Conservation (phyloP, 768 basidiomycete genomes). For the Suillus plorans region DNA sequence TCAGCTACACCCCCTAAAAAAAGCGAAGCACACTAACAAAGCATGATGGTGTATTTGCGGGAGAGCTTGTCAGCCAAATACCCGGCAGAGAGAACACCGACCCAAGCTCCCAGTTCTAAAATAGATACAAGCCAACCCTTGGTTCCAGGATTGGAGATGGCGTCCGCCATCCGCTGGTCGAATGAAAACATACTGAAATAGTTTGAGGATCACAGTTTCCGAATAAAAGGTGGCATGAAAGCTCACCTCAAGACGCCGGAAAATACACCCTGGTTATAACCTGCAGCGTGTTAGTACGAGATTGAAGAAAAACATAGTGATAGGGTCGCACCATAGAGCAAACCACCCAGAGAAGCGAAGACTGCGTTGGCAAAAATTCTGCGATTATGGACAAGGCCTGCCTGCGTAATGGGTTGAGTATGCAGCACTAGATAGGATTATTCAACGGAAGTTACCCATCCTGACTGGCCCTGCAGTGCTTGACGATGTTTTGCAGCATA, state of each 20-base stretch:
- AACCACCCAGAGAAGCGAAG: conserved; percentile 77
- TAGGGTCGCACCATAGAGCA: conserved; percentile 42
- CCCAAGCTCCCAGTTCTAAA: conserved; percentile 74
- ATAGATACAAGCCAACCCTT: conserved; percentile 77
- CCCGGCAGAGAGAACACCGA: conserved; percentile 71
- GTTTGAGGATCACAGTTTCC: conserved; percentile 5
- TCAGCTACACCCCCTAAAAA: background rate
- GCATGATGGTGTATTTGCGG: conserved; percentile 68
- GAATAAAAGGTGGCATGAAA: background rate
- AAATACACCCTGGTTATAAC: conserved; percentile 60
- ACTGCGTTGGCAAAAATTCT: conserved; percentile 66
- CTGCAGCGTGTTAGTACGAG: conserved; percentile 1
- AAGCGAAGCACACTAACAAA: conserved; percentile 37
- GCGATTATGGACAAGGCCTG: conserved; percentile 65
- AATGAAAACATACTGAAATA: conserved; percentile 49
- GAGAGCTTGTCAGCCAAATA: conserved; percentile 72
- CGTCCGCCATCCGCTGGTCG: conserved; percentile 52
- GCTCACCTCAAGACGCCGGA: conserved; percentile 67
- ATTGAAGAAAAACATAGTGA: conserved; percentile 1
- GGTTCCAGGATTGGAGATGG: conserved; percentile 47
- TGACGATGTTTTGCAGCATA: conserved; percentile 47
- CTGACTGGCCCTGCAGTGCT: conserved; percentile 61
- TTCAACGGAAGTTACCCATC: conserved; percentile 50
- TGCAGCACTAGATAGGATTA: background rate
- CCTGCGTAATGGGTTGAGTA: conserved; percentile 26